Percentiles rank a stretch among this genome's conserved stretches.
Conservation (phyloP, 148 eudicot genomes). For the Fallopia convolvulus region DNA sequence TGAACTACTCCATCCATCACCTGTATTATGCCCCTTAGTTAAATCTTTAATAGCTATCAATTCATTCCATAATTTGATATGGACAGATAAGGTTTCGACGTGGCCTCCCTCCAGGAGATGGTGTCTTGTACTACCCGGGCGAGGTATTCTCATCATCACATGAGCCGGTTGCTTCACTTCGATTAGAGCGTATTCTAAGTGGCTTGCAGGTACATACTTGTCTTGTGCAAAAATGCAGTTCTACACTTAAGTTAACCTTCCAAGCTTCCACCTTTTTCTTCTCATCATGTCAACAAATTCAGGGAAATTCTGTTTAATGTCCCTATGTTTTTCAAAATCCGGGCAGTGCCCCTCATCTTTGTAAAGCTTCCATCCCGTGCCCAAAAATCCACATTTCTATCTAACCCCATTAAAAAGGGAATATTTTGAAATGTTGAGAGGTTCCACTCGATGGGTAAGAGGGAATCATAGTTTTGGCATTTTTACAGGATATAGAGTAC, state of each 20-base stretch:
- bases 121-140: conserved; percentile 94
- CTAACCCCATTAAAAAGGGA: too few relatives aligned
- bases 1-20: conserved; percentile 14
- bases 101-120: conserved; percentile 98
- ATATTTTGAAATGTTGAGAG: too few relatives aligned
- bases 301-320: neutral
- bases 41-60: neutral
- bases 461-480: neutral
- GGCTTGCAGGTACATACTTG: conserved; percentile 71
- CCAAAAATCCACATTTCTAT: too few relatives aligned
- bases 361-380: neutral
- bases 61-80: neutral
- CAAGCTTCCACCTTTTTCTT: neutral
- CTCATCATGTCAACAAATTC: neutral
- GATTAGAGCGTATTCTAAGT: conserved; percentile 90
- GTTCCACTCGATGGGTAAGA: neutral
- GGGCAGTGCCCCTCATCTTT: neutral
- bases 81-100: conserved; percentile 83
- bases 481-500: conserved; percentile 77
- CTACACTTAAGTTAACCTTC: neutral
- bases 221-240: neutral
- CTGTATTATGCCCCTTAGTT: neutral
- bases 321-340: too few relatives aligned
- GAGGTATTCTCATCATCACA: conserved; percentile 85
- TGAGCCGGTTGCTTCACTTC: conserved; percentile 86